phyloP scores from a whole-genome alignment of 2,329 filamentous ascomycete species.

The Venturia oleaginea region DNA sequence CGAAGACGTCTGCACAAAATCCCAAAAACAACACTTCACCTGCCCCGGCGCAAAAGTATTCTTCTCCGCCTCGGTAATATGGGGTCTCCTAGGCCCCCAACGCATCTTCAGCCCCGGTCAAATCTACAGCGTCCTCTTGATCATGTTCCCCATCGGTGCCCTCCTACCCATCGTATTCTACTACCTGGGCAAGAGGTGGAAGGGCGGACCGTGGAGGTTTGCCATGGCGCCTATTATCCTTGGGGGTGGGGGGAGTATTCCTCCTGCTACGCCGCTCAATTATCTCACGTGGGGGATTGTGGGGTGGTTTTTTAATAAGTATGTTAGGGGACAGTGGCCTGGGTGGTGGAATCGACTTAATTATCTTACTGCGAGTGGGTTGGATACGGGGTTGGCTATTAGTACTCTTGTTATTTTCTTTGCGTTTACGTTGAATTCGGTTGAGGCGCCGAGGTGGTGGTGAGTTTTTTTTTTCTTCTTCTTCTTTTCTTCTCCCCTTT shows the following conservation, averaged over 20 bases:
- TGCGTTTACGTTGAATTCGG: conserved; percentile 20
- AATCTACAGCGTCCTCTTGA: conserved; percentile 51
- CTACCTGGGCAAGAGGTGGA: conserved; percentile 39
- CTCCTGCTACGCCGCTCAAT: conserved; percentile 32
- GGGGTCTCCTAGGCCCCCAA: conserved; percentile 56
- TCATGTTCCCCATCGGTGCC: conserved; percentile 51
- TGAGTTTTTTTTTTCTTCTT: conserved; percentile 15
- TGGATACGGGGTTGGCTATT: conserved; percentile 22
- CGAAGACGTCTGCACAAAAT: conserved; percentile 33
- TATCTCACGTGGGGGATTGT: conserved; percentile 22
- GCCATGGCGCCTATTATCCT: conserved; percentile 56
- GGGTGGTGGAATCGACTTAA: conserved; percentile 21
- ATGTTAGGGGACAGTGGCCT: conserved; percentile 18
- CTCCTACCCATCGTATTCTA: conserved; percentile 45
- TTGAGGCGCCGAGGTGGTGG: conserved; percentile 22
- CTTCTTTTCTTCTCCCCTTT: no score
- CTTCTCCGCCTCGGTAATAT: conserved; percentile 58
- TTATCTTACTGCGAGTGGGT: conserved; percentile 17
- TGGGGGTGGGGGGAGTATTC: conserved; percentile 49
- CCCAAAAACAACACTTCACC: conserved; percentile 40
- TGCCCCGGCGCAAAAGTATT: conserved; percentile 57
- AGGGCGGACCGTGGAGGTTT: conserved; percentile 38
- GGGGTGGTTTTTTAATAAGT: conserved; percentile 22
- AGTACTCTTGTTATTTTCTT: conserved; percentile 23
- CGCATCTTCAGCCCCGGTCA: conserved; percentile 55